Conservation (phyloP, 805 yeast species). For the Diddensiella santjacobensis region DNA sequence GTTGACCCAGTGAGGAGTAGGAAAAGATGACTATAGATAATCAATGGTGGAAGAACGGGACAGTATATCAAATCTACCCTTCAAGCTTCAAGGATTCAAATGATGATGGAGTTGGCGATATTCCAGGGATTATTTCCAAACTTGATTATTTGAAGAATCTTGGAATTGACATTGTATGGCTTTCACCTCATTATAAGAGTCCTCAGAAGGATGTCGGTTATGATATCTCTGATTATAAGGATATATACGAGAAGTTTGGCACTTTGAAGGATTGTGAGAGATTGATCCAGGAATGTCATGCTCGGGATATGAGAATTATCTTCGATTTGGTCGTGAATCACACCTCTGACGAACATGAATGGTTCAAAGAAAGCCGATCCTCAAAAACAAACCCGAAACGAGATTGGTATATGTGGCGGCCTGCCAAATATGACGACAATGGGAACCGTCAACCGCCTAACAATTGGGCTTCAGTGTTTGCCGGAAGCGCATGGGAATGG, state of each 20-base stretch:
- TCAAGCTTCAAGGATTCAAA: conserved; percentile 57
- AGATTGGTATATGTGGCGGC: conserved; percentile 60
- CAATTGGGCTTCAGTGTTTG: conserved; percentile 52
- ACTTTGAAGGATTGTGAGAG: conserved; percentile 50
- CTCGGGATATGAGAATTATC: conserved; percentile 48
- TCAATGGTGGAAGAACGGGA: conserved; percentile 52
- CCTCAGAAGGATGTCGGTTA: conserved; percentile 65
- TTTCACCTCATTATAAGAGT: conserved; percentile 54
- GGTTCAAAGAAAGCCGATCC: conserved; percentile 55
- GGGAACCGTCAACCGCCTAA: conserved; percentile 54
- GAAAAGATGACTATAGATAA: not conserved
- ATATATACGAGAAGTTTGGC: conserved; percentile 50
- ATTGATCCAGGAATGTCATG: conserved; percentile 45
- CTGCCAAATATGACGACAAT: conserved; percentile 41
- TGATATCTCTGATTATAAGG: conserved; percentile 53
- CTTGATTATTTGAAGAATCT: conserved; percentile 49
- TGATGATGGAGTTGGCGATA: conserved; percentile 58
- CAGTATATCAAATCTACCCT: conserved; percentile 58
- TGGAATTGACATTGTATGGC: conserved; percentile 56
- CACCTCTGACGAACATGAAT: conserved; percentile 51
- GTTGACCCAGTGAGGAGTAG: not conserved
- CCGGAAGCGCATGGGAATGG: conserved; percentile 57
- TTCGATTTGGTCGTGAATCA: conserved; percentile 59
- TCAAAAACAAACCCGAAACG: conserved; percentile 51
- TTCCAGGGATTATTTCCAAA: conserved; percentile 49